A percentile compares a stretch with the other conserved stretches of the same genome.
Evolutionary conservation across 2,329 filamentous ascomycete species (phyloP).

Genomic region (Pseudogymnoascus sp.): DNA sequence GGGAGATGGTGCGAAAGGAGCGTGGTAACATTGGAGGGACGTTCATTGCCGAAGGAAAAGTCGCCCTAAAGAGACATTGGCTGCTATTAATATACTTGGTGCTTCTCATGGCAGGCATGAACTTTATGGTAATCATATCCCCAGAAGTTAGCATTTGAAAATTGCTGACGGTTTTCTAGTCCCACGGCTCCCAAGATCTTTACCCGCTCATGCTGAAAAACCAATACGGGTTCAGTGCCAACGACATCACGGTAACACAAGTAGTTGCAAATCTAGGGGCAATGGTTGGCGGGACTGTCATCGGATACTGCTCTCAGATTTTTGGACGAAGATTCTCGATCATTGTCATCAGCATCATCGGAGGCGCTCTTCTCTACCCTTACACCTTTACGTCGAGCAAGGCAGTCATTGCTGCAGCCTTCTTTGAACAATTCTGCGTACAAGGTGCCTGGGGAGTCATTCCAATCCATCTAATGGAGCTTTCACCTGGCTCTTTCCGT

Average conservation of each 20-base stretch:
- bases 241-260: slow-evolving; percentile 56
- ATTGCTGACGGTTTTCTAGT: slow-evolving; percentile 16
- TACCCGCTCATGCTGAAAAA: slow-evolving; percentile 54
- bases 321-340: slow-evolving; percentile 64
- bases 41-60: slow-evolving; percentile 66
- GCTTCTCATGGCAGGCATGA: slow-evolving; percentile 78
- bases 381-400: slow-evolving; percentile 63
- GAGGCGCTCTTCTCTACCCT: slow-evolving; percentile 73
- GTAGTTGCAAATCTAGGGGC: slow-evolving; percentile 66
- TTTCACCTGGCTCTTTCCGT: slow-evolving; percentile 62
- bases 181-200: slow-evolving; percentile 39
- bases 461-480: slow-evolving; percentile 66
- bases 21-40: slow-evolving; percentile 52
- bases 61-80: slow-evolving; percentile 72
- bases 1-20: slow-evolving; percentile 53
- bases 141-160: not conserved
- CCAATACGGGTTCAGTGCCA: slow-evolving; percentile 36
- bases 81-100: slow-evolving; percentile 69
- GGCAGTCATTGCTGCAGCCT: slow-evolving; percentile 67
- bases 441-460: slow-evolving; percentile 59
- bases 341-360: slow-evolving; percentile 53
- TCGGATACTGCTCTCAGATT: slow-evolving; percentile 62
- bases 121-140: slow-evolving; percentile 45
- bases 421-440: slow-evolving; percentile 75
- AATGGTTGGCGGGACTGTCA: slow-evolving; percentile 55